These are phyloP conservation scores for Bretziella fagacearum DNA, from an alignment of 2,329 filamentous ascomycete species.

Conservation along the genomic window DNA sequence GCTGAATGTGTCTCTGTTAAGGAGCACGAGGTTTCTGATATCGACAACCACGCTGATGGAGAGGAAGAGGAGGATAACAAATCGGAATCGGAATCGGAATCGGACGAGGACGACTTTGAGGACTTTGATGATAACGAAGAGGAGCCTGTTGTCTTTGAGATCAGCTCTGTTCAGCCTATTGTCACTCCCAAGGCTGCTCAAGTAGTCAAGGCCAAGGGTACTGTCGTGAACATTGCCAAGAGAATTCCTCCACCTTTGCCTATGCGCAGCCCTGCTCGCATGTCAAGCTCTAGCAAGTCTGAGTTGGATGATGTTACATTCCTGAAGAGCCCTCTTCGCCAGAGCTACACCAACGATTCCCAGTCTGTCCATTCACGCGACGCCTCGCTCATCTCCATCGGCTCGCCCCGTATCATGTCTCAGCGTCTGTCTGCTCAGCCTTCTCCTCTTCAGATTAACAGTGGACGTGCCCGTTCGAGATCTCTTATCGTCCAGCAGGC, in stretches of 20 bases:
- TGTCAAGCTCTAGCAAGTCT: conserved; percentile 33
- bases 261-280: conserved; percentile 53
- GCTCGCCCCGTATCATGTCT: conserved; percentile 1
- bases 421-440: conserved; percentile 4
- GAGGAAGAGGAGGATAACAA: conserved; percentile 21
- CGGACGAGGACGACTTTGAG: conserved; percentile 30
- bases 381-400: conserved; percentile 8
- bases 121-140: conserved; percentile 36
- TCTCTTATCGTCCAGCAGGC: conserved; percentile 9
- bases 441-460: background rate
- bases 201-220: conserved; percentile 54
- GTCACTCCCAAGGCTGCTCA: conserved; percentile 41
- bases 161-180: conserved; percentile 34
- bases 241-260: conserved; percentile 63
- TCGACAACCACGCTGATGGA: conserved; percentile 7
- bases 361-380: conserved; percentile 7
- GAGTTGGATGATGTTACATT: conserved; percentile 43
- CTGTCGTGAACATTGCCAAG: conserved; percentile 72
- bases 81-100: conserved; percentile 20
- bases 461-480: background rate
- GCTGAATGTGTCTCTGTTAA: background rate
- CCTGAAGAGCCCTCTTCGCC: conserved; percentile 34
- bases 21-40: background rate
- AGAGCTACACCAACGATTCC: conserved; percentile 25
- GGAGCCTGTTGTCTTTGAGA: conserved; percentile 52